phyloP scores from a whole-genome alignment of 257 asterid genomes.

The Solanum raphanifolium region DNA sequence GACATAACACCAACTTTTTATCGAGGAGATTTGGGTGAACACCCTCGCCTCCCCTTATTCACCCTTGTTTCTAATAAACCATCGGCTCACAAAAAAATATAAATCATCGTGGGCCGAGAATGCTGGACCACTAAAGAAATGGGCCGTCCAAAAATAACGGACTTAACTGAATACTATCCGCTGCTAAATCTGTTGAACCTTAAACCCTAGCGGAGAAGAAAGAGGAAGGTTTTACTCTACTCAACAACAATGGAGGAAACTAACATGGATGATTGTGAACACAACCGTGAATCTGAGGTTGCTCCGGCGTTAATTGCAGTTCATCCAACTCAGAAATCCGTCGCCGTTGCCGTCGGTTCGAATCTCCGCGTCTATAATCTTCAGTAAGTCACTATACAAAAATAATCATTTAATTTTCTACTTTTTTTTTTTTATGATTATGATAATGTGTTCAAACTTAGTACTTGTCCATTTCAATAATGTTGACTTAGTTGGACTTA shows the following conservation, averaged over 20 bases:
- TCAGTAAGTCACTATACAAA: slow-evolving; percentile 23
- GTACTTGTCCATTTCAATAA: background rate
- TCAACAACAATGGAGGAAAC: slow-evolving; percentile 38
- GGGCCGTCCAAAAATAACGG: background rate
- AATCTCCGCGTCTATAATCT: slow-evolving; percentile 72
- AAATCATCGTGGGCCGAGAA: background rate
- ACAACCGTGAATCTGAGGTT: slow-evolving; percentile 58
- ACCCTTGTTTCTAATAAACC: too few relatives aligned
- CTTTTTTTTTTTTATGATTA: background rate
- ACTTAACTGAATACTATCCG: background rate
- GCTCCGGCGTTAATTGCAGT: slow-evolving; percentile 78
- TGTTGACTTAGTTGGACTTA: background rate
- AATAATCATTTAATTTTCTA: background rate
- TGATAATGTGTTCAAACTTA: background rate
- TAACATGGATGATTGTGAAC: slow-evolving; percentile 45
- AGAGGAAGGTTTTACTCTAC: background rate
- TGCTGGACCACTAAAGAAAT: background rate
- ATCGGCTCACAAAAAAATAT: too few relatives aligned
- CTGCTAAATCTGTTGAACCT: background rate
- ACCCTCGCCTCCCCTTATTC: too few relatives aligned
- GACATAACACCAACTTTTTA: too few relatives aligned
- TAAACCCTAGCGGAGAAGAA: background rate
- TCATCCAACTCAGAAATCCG: slow-evolving; percentile 51
- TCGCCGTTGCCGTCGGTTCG: slow-evolving; percentile 59
- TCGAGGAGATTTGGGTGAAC: too few relatives aligned